Evolutionary conservation across 345 rosid species (phyloP).

Genomic region (Psidium friedrichsthalianum): DNA sequence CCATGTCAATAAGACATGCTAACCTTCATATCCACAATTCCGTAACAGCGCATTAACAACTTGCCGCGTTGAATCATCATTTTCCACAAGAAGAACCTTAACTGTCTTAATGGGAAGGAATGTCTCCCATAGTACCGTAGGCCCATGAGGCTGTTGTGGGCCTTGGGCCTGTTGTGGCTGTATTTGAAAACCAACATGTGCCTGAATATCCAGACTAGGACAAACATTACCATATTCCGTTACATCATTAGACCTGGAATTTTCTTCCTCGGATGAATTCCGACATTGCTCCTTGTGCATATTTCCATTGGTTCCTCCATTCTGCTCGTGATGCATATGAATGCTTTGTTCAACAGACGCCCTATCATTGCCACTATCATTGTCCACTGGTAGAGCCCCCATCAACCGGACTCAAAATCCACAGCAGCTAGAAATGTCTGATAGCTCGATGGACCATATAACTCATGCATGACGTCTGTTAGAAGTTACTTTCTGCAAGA

Average conservation of each 20-base stretch:
- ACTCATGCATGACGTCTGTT: neutral
- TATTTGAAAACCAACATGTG: neutral
- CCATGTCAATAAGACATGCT: neutral
- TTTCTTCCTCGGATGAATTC: conserved; percentile 40
- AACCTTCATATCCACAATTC: conserved; percentile 83
- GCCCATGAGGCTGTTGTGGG: conserved; percentile 35
- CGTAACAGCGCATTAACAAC: conserved; percentile 63
- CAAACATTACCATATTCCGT: conserved; percentile 15
- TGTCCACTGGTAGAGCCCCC: conserved; percentile 16
- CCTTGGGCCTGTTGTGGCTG: conserved; percentile 19
- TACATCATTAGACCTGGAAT: conserved; percentile 22
- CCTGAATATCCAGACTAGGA: conserved; percentile 15
- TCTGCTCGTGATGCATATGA: conserved; percentile 34
- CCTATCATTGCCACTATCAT: conserved; percentile 2
- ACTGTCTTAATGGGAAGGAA: conserved; percentile 59
- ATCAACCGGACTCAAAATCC: conserved; percentile 28
- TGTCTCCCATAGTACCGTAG: conserved; percentile 55
- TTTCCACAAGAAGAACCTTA: conserved; percentile 77
- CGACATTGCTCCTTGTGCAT: conserved; percentile 22
- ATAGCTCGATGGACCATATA: neutral
- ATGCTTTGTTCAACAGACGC: neutral
- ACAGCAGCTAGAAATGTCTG: conserved; percentile 10
- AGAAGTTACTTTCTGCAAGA: neutral
- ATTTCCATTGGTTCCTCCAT: conserved; percentile 23
- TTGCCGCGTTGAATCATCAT: conserved; percentile 69